Base-by-base conservation (phyloP, 2,329 filamentous ascomycete genomes). In the Fusarium circinatum region DNA sequence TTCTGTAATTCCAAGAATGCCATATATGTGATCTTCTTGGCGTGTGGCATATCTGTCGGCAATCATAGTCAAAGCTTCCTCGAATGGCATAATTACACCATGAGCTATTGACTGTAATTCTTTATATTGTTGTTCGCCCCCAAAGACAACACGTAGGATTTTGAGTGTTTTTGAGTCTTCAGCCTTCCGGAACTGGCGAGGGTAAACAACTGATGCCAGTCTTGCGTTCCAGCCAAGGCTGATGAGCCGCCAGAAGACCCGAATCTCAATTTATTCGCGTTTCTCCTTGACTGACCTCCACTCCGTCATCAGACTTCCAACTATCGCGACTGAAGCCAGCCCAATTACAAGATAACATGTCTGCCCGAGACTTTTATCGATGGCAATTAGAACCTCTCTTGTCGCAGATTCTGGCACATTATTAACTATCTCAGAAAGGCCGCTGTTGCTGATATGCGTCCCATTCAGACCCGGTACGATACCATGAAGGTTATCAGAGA, bases 231-330 rank as follows among this genome's bases (percentile, higher is more conserved):
- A 26, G 26, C 26, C 26, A 11, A 17, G 14, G 5, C 11, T 3
- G 20, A 18, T 8, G 15, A 6, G 47, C 6, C 22, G 20, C 20
- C 10, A 48, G 20, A 0, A n/a, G 14, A 17, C 14, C 2, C 34
- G n/a, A 3, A 8, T 14, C 6, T 15, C 6, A 6, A 3, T 14
- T 42, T 11, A 56, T 14, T 62, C 44, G 5, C 47, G 54, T 22
- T 68, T 68, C 32, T 60, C 20, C 26, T 67, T 73, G 0, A 74
- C 62, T 3, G 66, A 74, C 42, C 56, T 39, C 70, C 71, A 74
- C 32, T 71, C 71, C 1, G 55, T 59, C 41, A 63, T 47, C 10
- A 74, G 18, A 14, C 66, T 68, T 4, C 71, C 66, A 22, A 74
- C 26, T 24, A 74, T 68, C 1, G 62, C 58, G 7, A 45, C 22